These are phyloP conservation scores for Platismatia glauca DNA, from an alignment of 495 filamentous ascomycete species.

Conservation along the genomic window DNA sequence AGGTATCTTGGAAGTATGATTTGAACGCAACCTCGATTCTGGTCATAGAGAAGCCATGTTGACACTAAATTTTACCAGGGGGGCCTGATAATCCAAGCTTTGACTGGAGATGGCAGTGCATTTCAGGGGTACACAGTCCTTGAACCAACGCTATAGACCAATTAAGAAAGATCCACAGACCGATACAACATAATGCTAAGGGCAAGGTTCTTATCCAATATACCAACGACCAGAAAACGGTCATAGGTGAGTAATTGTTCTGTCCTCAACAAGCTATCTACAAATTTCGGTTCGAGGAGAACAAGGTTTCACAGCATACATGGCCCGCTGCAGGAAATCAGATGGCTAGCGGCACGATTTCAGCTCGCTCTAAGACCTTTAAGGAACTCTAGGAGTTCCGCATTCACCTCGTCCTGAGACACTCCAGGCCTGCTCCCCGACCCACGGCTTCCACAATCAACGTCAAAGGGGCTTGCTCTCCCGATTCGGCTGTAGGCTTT, in stretches of 20 bases:
- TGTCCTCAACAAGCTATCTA: constrained; percentile 8
- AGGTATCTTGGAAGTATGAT: too few relatives aligned
- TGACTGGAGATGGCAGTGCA: not conserved
- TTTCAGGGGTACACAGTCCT: not conserved
- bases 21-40: too few relatives aligned
- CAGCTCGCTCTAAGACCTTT: too few relatives aligned
- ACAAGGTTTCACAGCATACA: not conserved
- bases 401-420: too few relatives aligned
- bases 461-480: too few relatives aligned
- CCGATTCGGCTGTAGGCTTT: too few relatives aligned
- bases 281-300: not conserved
- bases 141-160: not conserved
- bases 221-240: not conserved
- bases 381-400: too few relatives aligned
- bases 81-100: not conserved
- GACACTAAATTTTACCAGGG: not conserved
- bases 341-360: not conserved
- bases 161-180: not conserved
- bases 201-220: constrained; percentile 6
- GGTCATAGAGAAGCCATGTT: not conserved
- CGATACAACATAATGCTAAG: not conserved
- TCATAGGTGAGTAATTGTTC: not conserved
- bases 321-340: constrained; percentile 1
- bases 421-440: too few relatives aligned
- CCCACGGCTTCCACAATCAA: too few relatives aligned